phyloP scores from a whole-genome alignment of 306 rosid genomes.

The Prunus fruticosa region DNA sequence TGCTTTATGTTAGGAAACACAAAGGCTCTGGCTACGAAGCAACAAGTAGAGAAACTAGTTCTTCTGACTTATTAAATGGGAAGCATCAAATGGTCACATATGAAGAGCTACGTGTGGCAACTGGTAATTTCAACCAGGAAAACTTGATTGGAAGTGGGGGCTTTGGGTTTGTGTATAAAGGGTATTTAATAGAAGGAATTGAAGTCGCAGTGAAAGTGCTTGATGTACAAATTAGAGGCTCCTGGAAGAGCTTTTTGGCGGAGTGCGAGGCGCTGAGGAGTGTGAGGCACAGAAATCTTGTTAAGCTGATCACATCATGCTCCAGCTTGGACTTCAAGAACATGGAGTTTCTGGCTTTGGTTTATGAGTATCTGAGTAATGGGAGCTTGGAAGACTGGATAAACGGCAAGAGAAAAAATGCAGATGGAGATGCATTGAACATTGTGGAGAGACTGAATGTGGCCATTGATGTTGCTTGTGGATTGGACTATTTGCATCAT shows the following conservation, averaged over 20 bases:
- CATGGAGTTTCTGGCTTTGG: constrained; percentile 61
- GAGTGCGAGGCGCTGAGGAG: constrained; percentile 68
- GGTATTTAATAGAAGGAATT: constrained; percentile 37
- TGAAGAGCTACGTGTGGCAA: constrained; percentile 57
- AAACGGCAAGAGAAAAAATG: constrained; percentile 40
- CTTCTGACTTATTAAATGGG: constrained; percentile 23
- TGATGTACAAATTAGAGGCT: constrained; percentile 36
- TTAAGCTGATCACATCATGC: constrained; percentile 74
- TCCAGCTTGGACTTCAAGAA: constrained; percentile 60
- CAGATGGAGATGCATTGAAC: constrained; percentile 41
- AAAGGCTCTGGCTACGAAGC: not conserved
- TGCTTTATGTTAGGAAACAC: constrained; percentile 29
- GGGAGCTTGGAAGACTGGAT: constrained; percentile 83
- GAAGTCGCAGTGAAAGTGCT: constrained; percentile 64
- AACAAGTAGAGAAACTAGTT: not conserved
- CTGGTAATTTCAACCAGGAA: constrained; percentile 45
- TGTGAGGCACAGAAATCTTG: constrained; percentile 64
- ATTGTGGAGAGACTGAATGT: constrained; percentile 58
- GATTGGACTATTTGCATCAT: constrained; percentile 64
- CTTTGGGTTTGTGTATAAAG: constrained; percentile 69
- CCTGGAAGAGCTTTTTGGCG: constrained; percentile 62
- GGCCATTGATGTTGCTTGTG: constrained; percentile 60
- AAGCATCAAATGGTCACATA: constrained; percentile 48
- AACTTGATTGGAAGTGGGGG: constrained; percentile 61
- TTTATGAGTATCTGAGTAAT: constrained; percentile 53